phyloP scores from a whole-genome alignment of 176 grass and related monocot species.

The Metroxylon sagu region DNA sequence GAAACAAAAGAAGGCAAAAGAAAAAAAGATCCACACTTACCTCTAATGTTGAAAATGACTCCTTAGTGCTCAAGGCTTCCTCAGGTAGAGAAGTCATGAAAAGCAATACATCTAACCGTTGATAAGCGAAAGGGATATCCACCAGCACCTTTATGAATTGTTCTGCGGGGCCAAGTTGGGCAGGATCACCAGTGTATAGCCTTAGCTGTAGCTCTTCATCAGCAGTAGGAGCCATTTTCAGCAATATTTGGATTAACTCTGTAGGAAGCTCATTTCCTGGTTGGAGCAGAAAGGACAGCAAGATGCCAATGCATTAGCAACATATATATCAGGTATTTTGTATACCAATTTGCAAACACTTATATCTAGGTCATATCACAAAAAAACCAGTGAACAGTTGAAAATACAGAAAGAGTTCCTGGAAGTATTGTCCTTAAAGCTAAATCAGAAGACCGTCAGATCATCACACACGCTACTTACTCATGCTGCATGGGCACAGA shows the following conservation, averaged over 20 bases:
- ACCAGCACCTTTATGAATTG: slow-evolving; percentile 64
- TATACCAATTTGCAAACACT: too few relatives aligned
- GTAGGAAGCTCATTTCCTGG: slow-evolving; percentile 65
- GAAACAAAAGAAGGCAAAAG: background rate
- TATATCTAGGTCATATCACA: too few relatives aligned
- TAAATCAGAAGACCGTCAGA: too few relatives aligned
- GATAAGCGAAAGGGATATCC: slow-evolving; percentile 57
- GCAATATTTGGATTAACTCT: slow-evolving; percentile 63
- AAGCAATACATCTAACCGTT: slow-evolving; percentile 59
- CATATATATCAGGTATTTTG: too few relatives aligned
- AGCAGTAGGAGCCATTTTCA: slow-evolving; percentile 64
- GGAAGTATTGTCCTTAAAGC: too few relatives aligned
- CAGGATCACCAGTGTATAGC: slow-evolving; percentile 53
- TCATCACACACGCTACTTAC: too few relatives aligned
- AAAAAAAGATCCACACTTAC: slow-evolving; percentile 24
- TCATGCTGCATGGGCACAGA: too few relatives aligned
- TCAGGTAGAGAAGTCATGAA: slow-evolving; percentile 30
- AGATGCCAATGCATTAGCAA: too few relatives aligned
- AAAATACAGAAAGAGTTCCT: too few relatives aligned
- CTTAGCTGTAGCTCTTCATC: slow-evolving; percentile 78
- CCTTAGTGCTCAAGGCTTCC: slow-evolving; percentile 6
- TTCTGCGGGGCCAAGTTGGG: slow-evolving; percentile 63
- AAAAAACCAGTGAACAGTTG: too few relatives aligned
- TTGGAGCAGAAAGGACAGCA: slow-evolving; percentile 4
- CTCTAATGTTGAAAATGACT: slow-evolving; percentile 64